These are phyloP conservation scores for Helicostylum pulchrum DNA, from an alignment of 192 early-diverging fungal genomes.

Conservation along the genomic window DNA sequence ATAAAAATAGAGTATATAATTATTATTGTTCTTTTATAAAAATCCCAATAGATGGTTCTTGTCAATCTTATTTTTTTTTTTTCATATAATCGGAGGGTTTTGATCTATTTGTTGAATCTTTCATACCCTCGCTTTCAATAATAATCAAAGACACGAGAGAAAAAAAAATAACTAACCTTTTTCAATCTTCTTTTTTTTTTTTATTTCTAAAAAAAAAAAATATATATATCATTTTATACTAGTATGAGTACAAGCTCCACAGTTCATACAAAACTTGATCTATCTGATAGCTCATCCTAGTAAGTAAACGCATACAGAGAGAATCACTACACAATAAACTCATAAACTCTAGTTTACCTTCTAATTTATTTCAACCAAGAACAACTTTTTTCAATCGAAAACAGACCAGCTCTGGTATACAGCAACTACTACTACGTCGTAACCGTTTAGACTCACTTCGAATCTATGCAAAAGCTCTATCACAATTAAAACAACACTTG, in stretches of 20 bases:
- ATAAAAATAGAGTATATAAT: too few species aligned
- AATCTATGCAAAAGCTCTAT: constrained; percentile 20
- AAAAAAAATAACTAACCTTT: not conserved
- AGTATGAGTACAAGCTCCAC: not conserved
- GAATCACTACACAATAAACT: too few species aligned
- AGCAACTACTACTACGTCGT: constrained; percentile 18
- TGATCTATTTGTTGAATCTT: too few species aligned
- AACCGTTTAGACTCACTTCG: constrained; percentile 18
- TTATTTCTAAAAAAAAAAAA: too few species aligned
- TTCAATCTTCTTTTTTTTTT: not conserved
- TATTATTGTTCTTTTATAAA: too few species aligned
- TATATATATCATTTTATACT: constrained; percentile 8
- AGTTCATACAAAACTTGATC: constrained; percentile 6
- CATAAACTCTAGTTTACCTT: constrained; percentile 1
- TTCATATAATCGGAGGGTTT: too few species aligned
- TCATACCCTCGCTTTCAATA: too few species aligned
- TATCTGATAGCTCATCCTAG: constrained; percentile 6
- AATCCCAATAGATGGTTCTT: too few species aligned
- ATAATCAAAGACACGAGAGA: too few species aligned
- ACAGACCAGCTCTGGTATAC: not conserved
- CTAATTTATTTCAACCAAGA: constrained; percentile 15
- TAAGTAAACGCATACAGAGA: not conserved
- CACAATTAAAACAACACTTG: constrained; percentile 24
- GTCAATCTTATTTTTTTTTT: too few species aligned
- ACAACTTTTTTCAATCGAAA: not conserved